Base-by-base conservation (phyloP, 1,284 basidiomycete genomes). In the Ustilago vetiveriae region DNA sequence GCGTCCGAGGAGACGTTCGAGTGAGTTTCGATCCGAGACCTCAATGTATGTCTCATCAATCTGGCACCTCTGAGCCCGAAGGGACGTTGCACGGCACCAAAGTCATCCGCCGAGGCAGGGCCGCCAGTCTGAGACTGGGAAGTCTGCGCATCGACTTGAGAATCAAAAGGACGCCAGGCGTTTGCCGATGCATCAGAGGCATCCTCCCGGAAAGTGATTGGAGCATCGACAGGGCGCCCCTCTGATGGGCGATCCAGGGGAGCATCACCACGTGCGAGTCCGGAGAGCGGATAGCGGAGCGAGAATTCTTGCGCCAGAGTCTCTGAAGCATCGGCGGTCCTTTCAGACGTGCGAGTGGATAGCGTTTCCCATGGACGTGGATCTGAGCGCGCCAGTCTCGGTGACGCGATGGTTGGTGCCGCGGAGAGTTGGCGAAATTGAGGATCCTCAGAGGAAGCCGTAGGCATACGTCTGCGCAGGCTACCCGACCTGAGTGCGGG, bases 21-120 rank as follows among this genome's bases (percentile, higher is more conserved):
- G 17, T 6, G 27, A 19, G 35, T 38, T 19, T 56, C 53, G 26
- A 22, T 3, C 17, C 45, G 16, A 3, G 40, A 24, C 17, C 53
- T 35, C 16, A 42, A 42, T 7, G 46, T 14, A 19, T 43, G 42
- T 11, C 37, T n/a, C 16, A 30, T 5, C 16, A 19, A 14, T 40
- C 51, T 22, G 7, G 29, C 13, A 30, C 43, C 42, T 53, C 27
- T 42, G 10, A 41, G 52, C 14, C 41, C 52, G 8, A 54, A 54
- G 14, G 43, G 52, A 1, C 41, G 43, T 23, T 35, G 43, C 23
- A 41, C 42, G 13, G 30, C 52, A 14, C 32, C 52, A 35, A 54
- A 47, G 30, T 53, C 42, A 21, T 53, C 42, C 36, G 37, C 43
- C 1, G 30, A 17, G n/a, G 22, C 13, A 3, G 26, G 7, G 0